phyloP scores from a whole-genome alignment of 2,329 filamentous ascomycete genomes.

The Penicillium palitans region DNA sequence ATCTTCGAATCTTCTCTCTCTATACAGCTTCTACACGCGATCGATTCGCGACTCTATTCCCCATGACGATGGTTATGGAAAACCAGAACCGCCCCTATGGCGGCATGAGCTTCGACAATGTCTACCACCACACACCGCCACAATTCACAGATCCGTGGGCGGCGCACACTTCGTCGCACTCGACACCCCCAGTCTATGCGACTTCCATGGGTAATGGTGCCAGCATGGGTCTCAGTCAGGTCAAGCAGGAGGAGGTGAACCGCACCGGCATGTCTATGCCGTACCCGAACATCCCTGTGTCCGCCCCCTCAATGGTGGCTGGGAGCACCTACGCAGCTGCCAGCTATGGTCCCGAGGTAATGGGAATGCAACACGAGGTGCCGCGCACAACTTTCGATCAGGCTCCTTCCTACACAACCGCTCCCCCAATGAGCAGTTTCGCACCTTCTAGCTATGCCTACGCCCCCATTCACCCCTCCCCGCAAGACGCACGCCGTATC shows the following conservation, averaged over 20 bases:
- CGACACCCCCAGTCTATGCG: slow-evolving; percentile 61
- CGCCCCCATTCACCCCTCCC: slow-evolving; percentile 58
- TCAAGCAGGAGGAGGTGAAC: slow-evolving; percentile 57
- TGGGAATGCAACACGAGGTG: slow-evolving; percentile 73
- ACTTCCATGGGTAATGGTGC: slow-evolving; percentile 62
- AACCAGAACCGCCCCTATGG: slow-evolving; percentile 79
- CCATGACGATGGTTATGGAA: slow-evolving; percentile 95
- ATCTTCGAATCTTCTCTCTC: background rate
- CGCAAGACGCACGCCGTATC: slow-evolving; percentile 65
- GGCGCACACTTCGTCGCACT: slow-evolving; percentile 57
- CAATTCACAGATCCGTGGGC: slow-evolving; percentile 94
- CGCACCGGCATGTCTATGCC: slow-evolving; percentile 67
- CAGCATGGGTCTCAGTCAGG: slow-evolving; percentile 53
- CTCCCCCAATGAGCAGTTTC: slow-evolving; percentile 70
- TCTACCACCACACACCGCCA: slow-evolving; percentile 63
- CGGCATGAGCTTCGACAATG: slow-evolving; percentile 76
- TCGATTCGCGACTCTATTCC: slow-evolving; percentile 37
- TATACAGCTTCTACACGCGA: slow-evolving; percentile 14
- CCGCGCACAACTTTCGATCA: slow-evolving; percentile 74
- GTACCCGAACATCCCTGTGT: slow-evolving; percentile 70
- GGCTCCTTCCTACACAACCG: slow-evolving; percentile 64
- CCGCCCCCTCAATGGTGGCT: slow-evolving; percentile 69
- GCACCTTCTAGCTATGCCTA: slow-evolving; percentile 76
- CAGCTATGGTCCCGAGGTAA: slow-evolving; percentile 65
- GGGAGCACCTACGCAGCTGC: slow-evolving; percentile 66